Base-by-base conservation (phyloP, 140 eudicot species). In the Ambrosia hybrid region DNA sequence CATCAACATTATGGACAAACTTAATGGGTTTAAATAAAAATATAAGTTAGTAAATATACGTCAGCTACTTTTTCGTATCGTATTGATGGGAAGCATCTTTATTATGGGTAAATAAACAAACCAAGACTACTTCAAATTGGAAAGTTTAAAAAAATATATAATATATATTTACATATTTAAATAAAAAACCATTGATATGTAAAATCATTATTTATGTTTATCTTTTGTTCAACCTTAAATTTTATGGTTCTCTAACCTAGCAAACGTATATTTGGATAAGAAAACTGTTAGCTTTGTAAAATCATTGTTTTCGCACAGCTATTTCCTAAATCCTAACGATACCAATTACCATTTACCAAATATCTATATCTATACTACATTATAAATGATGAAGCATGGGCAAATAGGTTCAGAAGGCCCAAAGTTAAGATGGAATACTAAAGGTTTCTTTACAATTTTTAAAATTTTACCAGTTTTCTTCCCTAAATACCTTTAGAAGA, bases 61-160 rank as follows among this genome's bases (percentile, higher is more conserved):
- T 52, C 37, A 30, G 69, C 66, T 53, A 30, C 52, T 56, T n/a
- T 69, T 16, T 63, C 39, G 53, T 55, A 71, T 63, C 56, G 13
- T 52, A 36, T 57, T 72, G 49, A 64, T 38, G 14, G 48, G 63
- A 65, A 39, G 73, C 61, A 72, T 43, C 45, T 65, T 15, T 33
- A 65, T 78, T 64, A 55, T 71, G 78, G 70, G 68, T 73, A 72
- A 70, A 71, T 72, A 30, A 78, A 55, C 39, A 73, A 65, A 65
- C 41, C 15, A 78, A 57, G 34, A 58, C 63, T 51, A 59, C 70
- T 57, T 53, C 39, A 68, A 17, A 49, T 67, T 45, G 67, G 26
- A 57, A 43, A 43, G 26, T 58, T 51, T 11, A 34, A 36, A 65
- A 57, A 16, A 36, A 38, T 9, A 46, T 1, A 48, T 48, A 0